A percentile compares a stretch with the other conserved stretches of the same genome.
These are phyloP conservation scores for Chalaropsis ovoidea DNA, from an alignment of 2,329 filamentous ascomycete species.

Conservation along the genomic window DNA sequence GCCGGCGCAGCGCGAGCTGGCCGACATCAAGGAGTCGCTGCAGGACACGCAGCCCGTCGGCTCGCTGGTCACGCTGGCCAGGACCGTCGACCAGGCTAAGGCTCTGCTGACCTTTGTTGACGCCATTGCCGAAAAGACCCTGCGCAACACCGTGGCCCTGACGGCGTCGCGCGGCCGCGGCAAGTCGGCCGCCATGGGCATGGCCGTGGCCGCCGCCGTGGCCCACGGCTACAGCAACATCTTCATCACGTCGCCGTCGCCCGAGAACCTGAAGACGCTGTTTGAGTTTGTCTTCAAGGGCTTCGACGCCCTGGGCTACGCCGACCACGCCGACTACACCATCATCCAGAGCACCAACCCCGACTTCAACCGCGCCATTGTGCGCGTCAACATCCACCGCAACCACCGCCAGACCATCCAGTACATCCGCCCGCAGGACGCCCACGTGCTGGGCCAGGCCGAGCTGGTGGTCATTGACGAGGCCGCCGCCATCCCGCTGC, in stretches of 20 bases:
- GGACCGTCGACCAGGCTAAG: conserved; percentile 91
- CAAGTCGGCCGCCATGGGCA: conserved; percentile 91
- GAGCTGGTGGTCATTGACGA: conserved; percentile 95
- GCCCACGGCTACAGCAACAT: conserved; percentile 98
- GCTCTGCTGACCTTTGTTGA: conserved; percentile 94
- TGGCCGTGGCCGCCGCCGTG: conserved; percentile 86
- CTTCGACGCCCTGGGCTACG: conserved; percentile 86
- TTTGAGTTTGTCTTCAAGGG: conserved; percentile 99
- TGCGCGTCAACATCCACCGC: conserved; percentile 88
- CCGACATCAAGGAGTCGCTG: conserved; percentile 76
- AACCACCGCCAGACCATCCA: conserved; percentile 96
- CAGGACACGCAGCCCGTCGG: conserved; percentile 80
- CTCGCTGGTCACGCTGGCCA: conserved; percentile 70
- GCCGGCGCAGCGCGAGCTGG: conserved; percentile 63
- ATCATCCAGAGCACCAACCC: conserved; percentile 98
- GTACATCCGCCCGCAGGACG: conserved; percentile 94
- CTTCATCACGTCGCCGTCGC: conserved; percentile 95
- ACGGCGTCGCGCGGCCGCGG: conserved; percentile 90
- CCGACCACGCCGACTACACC: conserved; percentile 92
- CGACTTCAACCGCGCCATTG: conserved; percentile 98
- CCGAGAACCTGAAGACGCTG: conserved; percentile 95
- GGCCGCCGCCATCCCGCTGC: conserved; percentile 88
- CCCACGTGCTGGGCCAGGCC: conserved; percentile 87
- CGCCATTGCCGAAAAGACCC: conserved; percentile 88
- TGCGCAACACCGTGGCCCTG: conserved; percentile 84